Evolutionary conservation across 1,139 yeast genomes (phyloP), one percentile per base, ranked within the genome.

Genomic region (Candida tropicalis): DNA sequence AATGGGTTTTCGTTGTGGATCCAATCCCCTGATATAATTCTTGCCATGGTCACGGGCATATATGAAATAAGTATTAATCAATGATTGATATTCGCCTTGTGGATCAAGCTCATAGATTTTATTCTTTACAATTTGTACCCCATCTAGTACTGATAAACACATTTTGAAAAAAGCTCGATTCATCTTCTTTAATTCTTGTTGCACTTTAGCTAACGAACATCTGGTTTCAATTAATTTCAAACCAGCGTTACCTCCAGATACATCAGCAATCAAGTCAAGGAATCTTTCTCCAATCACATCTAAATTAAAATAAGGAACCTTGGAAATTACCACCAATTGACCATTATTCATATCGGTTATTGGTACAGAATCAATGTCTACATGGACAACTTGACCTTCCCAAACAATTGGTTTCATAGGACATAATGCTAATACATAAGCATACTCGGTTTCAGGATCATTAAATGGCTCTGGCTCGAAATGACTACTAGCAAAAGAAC

Each of bases 381-480:
- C 61, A 40, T 81, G 78, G 27, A 84, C 77, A 48, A 86, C 83
- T 18, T 78, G 75, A 2, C 98, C 98, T 51, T 87, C 93, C 98
- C 98, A 91, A 23, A 87, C 81, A 59, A 91, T 77, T 0, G 97
- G 95, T 55, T 87, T 88, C 11, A 84, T 78, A 2, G 96, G 93
- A 55, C 88, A 83, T 17, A 90, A 66, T 0, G 91, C 84, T 27
- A 91, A 57, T 12, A 90, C 77, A 53, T 89, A 89, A 0, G 88
- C 83, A 42, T 68, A 62, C 16, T 70, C 75, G 2, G 35, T 28
- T 5, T 37, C 35, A 15, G 40, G 35, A 16, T 37, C 40, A 37
- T 26, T 15, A 24, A 65, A 65, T 0, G 64, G 54, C 34, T 63
- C 55, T 25, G 53, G 55, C 38, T n/a, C n/a, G n/a, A n/a, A n/a